Evolutionary conservation across 31 red algal species (phyloP).

Genomic region (Asparagopsis taxiformis): DNA sequence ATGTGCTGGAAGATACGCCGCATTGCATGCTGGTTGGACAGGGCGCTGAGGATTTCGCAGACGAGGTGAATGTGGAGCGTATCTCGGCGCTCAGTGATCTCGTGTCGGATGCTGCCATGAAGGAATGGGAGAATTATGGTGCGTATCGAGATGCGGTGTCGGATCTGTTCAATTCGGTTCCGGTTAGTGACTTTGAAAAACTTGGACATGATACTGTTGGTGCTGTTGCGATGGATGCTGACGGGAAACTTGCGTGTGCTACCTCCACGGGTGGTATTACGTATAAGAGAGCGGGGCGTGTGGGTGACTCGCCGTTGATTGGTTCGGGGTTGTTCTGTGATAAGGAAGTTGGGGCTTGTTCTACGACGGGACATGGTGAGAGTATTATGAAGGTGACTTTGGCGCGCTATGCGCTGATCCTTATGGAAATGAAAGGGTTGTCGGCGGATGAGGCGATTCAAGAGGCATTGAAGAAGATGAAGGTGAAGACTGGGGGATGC

Average conservation of each 20-base stretch:
- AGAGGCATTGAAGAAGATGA: conserved; percentile 59
- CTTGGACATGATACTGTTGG: conserved; percentile 95
- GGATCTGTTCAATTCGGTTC: conserved; percentile 56
- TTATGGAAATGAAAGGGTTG: conserved; percentile 24
- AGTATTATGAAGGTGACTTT: conserved; percentile 69
- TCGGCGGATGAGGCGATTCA: conserved; percentile 28
- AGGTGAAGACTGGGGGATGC: conserved; percentile 66
- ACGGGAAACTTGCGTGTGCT: conserved; percentile 68
- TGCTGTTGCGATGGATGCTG: conserved; percentile 61
- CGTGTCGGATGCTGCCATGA: conserved; percentile 15
- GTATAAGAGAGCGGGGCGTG: conserved; percentile 70
- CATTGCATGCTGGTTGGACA: conserved; percentile 76
- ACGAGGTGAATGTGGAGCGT: conserved; percentile 31
- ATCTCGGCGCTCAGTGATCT: conserved; percentile 22
- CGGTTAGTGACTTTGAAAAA: no score
- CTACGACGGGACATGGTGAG: conserved; percentile 89
- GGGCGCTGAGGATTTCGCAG: conserved; percentile 79
- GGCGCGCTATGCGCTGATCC: conserved; percentile 28
- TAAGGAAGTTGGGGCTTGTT: conserved; percentile 41
- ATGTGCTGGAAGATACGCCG: conserved; percentile 68
- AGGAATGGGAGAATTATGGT: conserved; percentile 51
- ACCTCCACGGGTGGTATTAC: conserved; percentile 85
- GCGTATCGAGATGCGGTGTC: conserved; percentile 33
- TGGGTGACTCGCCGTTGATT: conserved; percentile 82
- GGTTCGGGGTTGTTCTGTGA: conserved; percentile 79